Evolutionary conservation across 2,329 filamentous ascomycete species (phyloP).

Genomic region (Nakataea oryzae): DNA sequence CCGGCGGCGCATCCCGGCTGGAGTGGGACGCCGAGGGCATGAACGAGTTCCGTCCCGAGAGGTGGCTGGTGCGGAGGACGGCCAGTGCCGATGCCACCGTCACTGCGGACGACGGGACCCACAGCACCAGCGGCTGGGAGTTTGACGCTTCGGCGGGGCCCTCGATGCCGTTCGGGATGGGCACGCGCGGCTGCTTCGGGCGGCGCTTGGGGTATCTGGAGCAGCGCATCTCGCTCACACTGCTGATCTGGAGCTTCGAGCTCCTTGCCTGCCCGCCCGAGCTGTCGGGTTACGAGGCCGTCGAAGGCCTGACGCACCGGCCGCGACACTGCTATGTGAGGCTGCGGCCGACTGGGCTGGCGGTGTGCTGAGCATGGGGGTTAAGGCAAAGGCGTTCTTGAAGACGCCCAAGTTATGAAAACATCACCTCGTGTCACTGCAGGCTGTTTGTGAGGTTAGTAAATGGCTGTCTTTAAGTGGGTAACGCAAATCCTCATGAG

Average conservation of each 20-base stretch:
- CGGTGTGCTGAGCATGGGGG: neutral
- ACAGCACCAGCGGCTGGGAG: conserved; percentile 10
- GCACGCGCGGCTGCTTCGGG: conserved; percentile 26
- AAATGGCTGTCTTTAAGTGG: too few species aligned
- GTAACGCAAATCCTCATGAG: too few species aligned
- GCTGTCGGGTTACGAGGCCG: neutral
- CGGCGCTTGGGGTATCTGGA: conserved; percentile 23
- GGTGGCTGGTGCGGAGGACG: conserved; percentile 23
- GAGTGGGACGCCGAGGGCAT: conserved; percentile 11
- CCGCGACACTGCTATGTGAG: neutral
- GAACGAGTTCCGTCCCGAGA: conserved; percentile 22
- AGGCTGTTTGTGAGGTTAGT: too few species aligned
- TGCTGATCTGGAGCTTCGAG: conserved; percentile 28
- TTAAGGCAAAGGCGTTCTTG: too few species aligned
- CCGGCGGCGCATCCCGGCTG: neutral
- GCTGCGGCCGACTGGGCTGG: conserved; percentile 13
- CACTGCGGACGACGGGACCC: conserved; percentile 8
- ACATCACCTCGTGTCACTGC: too few species aligned
- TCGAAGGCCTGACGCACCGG: neutral
- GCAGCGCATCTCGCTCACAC: conserved; percentile 21
- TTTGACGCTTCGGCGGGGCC: conserved; percentile 3
- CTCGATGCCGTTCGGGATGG: conserved; percentile 22
- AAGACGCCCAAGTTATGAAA: too few species aligned
- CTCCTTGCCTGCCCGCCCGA: conserved; percentile 6
- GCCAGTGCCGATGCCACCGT: conserved; percentile 7